Evolutionary conservation across 2,329 filamentous ascomycete genomes (phyloP).

Genomic region (Colletotrichum destructivum): DNA sequence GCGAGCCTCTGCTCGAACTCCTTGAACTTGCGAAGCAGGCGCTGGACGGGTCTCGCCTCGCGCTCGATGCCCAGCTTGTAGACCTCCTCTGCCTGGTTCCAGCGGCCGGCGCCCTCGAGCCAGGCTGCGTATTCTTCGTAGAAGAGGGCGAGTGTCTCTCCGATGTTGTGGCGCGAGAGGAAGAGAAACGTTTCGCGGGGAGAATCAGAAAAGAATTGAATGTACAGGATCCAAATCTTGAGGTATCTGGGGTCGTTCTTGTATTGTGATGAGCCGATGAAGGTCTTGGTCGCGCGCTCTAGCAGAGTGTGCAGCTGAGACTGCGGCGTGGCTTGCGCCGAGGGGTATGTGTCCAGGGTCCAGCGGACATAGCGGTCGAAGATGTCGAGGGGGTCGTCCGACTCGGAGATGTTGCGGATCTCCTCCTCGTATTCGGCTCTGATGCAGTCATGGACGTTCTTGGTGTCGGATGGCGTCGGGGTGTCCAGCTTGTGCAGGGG

Average conservation of each 20-base stretch:
- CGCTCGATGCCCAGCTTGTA: slow-evolving; percentile 91
- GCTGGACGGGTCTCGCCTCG: slow-evolving; percentile 85
- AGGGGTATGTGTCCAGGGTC: slow-evolving; percentile 95
- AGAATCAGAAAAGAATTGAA: slow-evolving; percentile 92
- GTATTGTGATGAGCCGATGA: slow-evolving; percentile 88
- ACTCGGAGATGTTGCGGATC: slow-evolving; percentile 82
- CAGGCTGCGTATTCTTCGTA: slow-evolving; percentile 98
- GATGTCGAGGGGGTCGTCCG: slow-evolving; percentile 94
- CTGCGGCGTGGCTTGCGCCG: slow-evolving; percentile 90
- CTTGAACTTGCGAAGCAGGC: slow-evolving; percentile 88
- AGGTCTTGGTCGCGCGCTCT: slow-evolving; percentile 92
- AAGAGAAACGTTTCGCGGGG: slow-evolving; percentile 95
- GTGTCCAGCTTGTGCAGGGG: slow-evolving; percentile 71
- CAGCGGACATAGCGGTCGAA: slow-evolving; percentile 98
- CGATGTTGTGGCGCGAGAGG: slow-evolving; percentile 88
- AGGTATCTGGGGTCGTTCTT: slow-evolving; percentile 96
- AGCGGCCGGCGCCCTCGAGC: slow-evolving; percentile 87
- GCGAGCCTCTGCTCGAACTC: slow-evolving; percentile 88
- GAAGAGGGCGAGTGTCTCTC: slow-evolving; percentile 88
- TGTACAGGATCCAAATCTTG: slow-evolving; percentile 94
- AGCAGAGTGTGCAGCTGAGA: slow-evolving; percentile 92
- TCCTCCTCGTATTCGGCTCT: slow-evolving; percentile 91
- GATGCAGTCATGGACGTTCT: slow-evolving; percentile 83
- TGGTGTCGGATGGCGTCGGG: slow-evolving; percentile 79
- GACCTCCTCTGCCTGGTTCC: slow-evolving; percentile 94